Conservation (phyloP, 768 basidiomycete species). For the Russula foetens region DNA sequence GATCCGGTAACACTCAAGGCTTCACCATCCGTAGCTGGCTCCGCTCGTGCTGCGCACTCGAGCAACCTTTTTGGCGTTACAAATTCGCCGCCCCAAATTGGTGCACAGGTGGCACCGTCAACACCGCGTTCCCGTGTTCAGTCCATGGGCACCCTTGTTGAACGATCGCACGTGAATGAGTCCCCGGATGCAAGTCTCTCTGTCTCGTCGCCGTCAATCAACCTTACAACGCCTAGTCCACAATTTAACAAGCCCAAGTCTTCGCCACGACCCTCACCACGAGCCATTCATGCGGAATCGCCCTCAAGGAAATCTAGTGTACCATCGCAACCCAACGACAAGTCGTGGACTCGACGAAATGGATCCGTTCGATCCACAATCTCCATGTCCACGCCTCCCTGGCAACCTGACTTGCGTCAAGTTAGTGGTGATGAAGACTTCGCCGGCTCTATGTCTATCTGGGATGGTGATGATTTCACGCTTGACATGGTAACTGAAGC, state of each 20-base stretch:
- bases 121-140: slow-evolving; percentile 36
- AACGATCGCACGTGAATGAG: slow-evolving; percentile 24
- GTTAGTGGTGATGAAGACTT: slow-evolving; percentile 24
- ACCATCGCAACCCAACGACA: slow-evolving; percentile 23
- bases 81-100: slow-evolving; percentile 18
- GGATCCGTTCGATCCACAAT: slow-evolving; percentile 14
- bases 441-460: slow-evolving; percentile 27
- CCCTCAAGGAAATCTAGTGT: slow-evolving; percentile 14
- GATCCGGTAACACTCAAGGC: slow-evolving; percentile 5
- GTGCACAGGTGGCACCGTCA: slow-evolving; percentile 16
- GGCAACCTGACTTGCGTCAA: slow-evolving; percentile 18
- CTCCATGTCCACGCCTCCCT: slow-evolving; percentile 4
- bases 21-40: slow-evolving; percentile 26
- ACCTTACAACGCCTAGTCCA: slow-evolving; percentile 15
- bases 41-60: slow-evolving; percentile 24
- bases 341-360: slow-evolving; percentile 22
- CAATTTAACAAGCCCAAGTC: slow-evolving; percentile 8
- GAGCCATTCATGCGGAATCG: slow-evolving; percentile 19
- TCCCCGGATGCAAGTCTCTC: slow-evolving; percentile 18
- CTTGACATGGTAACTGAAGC: slow-evolving; percentile 61
- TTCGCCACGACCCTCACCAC: slow-evolving; percentile 17
- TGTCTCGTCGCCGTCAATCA: slow-evolving; percentile 12
- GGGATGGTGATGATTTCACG: slow-evolving; percentile 55
- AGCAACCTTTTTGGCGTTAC: slow-evolving; percentile 18
- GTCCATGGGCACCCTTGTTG: slow-evolving; percentile 36